Evolutionary conservation across 148 eudicot species (phyloP), one percentile per base, ranked within the genome.

Genomic region (Nepenthes gracilis): DNA sequence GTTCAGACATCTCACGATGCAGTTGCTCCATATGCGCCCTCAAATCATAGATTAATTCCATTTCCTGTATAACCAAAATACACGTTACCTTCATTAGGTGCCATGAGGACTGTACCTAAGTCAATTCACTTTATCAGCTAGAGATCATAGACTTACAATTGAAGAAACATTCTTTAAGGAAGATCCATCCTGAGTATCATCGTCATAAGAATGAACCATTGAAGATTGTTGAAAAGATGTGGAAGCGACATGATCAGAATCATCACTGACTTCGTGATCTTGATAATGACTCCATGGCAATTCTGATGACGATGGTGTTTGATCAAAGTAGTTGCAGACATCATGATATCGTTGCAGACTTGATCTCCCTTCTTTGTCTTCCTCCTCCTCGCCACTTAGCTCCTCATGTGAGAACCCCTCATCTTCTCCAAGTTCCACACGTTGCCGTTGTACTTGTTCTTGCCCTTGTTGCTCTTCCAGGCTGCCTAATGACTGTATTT

Each of bases 21-120:
- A 91, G 76, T 72, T 83, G 83, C 65, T 79, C 79, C 87, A 91
- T 85, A 57, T 83, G 77, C 13, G 72, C 67, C 65, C 79, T 83
- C 72, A 91, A 54, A 61, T 87, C 83, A 74, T 76, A 85, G 47
- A 83, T 74, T 36, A 83, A 70, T 48, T 85, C 87, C 85, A 80
- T 83, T 70, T 87, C 97, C 97, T 91, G 71, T 43, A n/a, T 5
- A 11, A 49, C 45, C 12, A n/a, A 49, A 11, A 49, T 49, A 49
- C 3, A 49, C 13, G 2, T 49, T 11, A 49, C 15, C 13, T 49
- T 11, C 15, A 49, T 49, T 12, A 49, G n/a, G 53, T 5, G 48
- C 48, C 6, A 45, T 6, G 13, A 49, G 4, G 2, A 49, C 53
- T 49, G 13, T 12, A 49, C 15, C 6, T 49, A 6, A 49, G 48